Evolutionary conservation across 2,329 filamentous ascomycete species (phyloP).

Genomic region (Trichoderma lentiforme): DNA sequence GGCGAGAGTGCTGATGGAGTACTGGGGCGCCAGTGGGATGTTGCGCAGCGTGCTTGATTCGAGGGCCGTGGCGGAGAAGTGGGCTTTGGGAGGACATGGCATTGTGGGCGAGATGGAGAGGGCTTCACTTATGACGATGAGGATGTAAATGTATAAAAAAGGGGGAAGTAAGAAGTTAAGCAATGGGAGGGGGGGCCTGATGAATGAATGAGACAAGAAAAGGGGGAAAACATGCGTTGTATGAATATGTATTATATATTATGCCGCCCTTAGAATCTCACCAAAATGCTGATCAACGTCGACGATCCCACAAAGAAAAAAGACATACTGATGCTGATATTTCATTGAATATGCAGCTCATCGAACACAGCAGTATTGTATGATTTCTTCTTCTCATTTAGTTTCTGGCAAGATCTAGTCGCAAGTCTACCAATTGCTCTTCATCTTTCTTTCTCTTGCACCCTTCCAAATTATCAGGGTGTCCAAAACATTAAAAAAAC

Average conservation of each 20-base stretch:
- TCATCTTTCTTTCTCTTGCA: background rate
- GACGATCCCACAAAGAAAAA: background rate
- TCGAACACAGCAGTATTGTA: background rate
- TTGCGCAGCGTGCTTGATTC: constrained; percentile 69
- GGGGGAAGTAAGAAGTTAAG: background rate
- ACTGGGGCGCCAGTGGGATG: constrained; percentile 85
- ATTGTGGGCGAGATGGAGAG: constrained; percentile 84
- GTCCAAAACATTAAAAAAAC: constrained; percentile 30
- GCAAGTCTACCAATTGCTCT: constrained; percentile 16
- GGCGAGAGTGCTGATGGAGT: constrained; percentile 79
- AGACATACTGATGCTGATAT: background rate
- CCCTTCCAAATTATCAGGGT: background rate
- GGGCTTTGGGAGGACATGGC: constrained; percentile 77
- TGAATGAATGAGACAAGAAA: background rate
- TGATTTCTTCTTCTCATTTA: constrained; percentile 5
- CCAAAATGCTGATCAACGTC: background rate
- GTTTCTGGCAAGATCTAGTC: constrained; percentile 5
- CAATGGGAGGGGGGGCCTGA: background rate
- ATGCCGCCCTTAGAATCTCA: constrained; percentile 10
- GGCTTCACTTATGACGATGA: constrained; percentile 50
- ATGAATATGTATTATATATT: constrained; percentile 17
- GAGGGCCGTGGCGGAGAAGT: constrained; percentile 71
- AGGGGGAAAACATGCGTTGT: constrained; percentile 10
- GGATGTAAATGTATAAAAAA: constrained; percentile 32
- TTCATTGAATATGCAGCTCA: background rate